A percentile compares a stretch with the other conserved stretches of the same genome.
phyloP scores from a whole-genome alignment of 306 rosid genomes.

The Amphicarpaea edgeworthii region DNA sequence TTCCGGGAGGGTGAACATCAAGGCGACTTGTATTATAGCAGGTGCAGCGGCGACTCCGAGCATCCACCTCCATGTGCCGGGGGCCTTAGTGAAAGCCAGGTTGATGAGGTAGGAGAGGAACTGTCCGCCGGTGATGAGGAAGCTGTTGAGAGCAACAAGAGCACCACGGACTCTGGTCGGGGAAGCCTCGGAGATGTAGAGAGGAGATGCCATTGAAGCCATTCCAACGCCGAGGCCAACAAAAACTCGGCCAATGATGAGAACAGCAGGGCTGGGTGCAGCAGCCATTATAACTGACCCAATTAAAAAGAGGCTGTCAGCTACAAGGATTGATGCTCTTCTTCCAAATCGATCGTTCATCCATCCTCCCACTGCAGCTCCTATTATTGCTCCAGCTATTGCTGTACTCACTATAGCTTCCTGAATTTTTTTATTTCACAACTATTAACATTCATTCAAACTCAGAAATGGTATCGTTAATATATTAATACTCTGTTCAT shows the following conservation, averaged over 20 bases:
- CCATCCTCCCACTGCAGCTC: constrained; percentile 73
- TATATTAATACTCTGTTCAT: too few species aligned
- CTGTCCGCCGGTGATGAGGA: constrained; percentile 78
- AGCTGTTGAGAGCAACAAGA: constrained; percentile 66
- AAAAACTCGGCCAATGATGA: constrained; percentile 59
- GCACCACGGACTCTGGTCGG: constrained; percentile 73
- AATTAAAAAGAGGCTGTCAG: constrained; percentile 59
- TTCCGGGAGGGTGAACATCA: constrained; percentile 68
- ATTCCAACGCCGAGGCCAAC: constrained; percentile 77
- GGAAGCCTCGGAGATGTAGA: constrained; percentile 74
- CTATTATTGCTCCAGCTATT: constrained; percentile 72
- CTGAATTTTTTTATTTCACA: constrained; percentile 37
- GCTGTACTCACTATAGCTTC: constrained; percentile 71
- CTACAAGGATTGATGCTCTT: constrained; percentile 47
- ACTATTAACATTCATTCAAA: too few species aligned
- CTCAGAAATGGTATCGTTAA: too few species aligned
- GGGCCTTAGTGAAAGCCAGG: constrained; percentile 66
- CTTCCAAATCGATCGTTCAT: constrained; percentile 65
- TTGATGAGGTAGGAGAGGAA: constrained; percentile 75
- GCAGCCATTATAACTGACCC: constrained; percentile 67
- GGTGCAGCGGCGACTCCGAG: constrained; percentile 73
- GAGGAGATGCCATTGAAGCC: constrained; percentile 80
- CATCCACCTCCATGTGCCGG: constrained; percentile 83
- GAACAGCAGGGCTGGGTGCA: constrained; percentile 46
- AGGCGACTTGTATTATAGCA: constrained; percentile 53